phyloP scores from a whole-genome alignment of 371 early-diverging fungal genomes.

The Rhizopus microsporus region DNA sequence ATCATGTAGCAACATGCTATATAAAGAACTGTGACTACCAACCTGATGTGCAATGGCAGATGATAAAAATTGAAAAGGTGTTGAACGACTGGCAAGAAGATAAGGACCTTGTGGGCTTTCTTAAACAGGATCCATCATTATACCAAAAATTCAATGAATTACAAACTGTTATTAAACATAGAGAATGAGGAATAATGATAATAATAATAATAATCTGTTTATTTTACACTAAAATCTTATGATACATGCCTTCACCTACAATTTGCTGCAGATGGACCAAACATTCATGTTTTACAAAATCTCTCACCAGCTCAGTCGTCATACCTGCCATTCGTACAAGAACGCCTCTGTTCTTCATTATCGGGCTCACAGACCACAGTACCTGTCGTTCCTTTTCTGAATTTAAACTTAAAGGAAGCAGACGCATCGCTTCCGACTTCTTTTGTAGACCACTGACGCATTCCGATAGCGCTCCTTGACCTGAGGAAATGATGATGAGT shows the following conservation, averaged over 20 bases:
- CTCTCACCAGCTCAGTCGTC: conserved; percentile 46
- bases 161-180: background rate
- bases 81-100: conserved; percentile 22
- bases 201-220: background rate
- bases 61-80: conserved; percentile 7
- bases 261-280: conserved; percentile 31
- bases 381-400: conserved; percentile 25
- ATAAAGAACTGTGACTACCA: conserved; percentile 3
- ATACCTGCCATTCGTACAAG: conserved; percentile 48
- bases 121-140: background rate
- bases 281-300: conserved; percentile 48
- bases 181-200: no score
- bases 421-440: conserved; percentile 32
- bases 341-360: conserved; percentile 33
- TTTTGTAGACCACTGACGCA: conserved; percentile 20
- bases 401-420: conserved; percentile 29
- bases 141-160: background rate
- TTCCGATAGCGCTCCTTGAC: conserved; percentile 7
- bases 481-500: conserved; percentile 29
- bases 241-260: conserved; percentile 49
- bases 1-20: background rate
- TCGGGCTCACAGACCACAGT: conserved; percentile 40
- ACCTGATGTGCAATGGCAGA: conserved; percentile 15
- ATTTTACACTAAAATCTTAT: conserved; percentile 37
- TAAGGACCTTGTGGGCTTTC: conserved; percentile 6